Evolutionary conservation across 2,329 filamentous ascomycete species (phyloP).

Genomic region (Cordyceps tenuipes): DNA sequence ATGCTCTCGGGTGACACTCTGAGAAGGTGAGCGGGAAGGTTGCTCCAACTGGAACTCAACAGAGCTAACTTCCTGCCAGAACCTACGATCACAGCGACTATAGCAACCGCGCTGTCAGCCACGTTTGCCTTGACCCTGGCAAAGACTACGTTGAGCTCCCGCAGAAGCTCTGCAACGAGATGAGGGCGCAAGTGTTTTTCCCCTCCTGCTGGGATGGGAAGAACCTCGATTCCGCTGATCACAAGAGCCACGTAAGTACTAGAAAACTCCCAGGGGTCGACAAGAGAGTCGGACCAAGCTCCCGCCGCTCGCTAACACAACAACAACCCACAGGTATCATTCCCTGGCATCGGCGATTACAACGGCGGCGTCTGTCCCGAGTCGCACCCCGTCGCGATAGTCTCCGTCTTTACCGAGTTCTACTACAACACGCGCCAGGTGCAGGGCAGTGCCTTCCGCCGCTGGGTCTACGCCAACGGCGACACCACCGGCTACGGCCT

Average conservation of each 20-base stretch:
- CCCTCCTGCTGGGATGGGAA: constrained; percentile 56
- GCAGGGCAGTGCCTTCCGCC: constrained; percentile 18
- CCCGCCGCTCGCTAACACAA: neutral
- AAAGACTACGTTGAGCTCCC: constrained; percentile 45
- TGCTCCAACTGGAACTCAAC: neutral
- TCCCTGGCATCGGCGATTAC: constrained; percentile 21
- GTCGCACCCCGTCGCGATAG: constrained; percentile 33
- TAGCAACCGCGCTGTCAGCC: constrained; percentile 44
- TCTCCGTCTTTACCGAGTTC: constrained; percentile 38
- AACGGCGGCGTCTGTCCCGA: constrained; percentile 29
- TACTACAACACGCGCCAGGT: constrained; percentile 32
- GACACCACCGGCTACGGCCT: constrained; percentile 22
- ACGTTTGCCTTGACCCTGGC: constrained; percentile 42
- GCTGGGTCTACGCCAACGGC: constrained; percentile 20
- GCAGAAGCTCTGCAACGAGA: constrained; percentile 43
- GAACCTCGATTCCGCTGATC: constrained; percentile 44
- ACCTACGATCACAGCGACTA: constrained; percentile 36
- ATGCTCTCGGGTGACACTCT: constrained; percentile 56
- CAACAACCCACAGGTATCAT: constrained; percentile 22
- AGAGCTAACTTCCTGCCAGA: constrained; percentile 4
- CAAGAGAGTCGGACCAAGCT: neutral
- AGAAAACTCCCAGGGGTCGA: neutral
- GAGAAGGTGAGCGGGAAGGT: constrained; percentile 24
- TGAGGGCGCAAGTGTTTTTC: constrained; percentile 48
- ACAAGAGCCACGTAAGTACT: constrained; percentile 44